Base-by-base conservation (phyloP, 257 asterid genomes). In the Scutellaria galericulata region DNA sequence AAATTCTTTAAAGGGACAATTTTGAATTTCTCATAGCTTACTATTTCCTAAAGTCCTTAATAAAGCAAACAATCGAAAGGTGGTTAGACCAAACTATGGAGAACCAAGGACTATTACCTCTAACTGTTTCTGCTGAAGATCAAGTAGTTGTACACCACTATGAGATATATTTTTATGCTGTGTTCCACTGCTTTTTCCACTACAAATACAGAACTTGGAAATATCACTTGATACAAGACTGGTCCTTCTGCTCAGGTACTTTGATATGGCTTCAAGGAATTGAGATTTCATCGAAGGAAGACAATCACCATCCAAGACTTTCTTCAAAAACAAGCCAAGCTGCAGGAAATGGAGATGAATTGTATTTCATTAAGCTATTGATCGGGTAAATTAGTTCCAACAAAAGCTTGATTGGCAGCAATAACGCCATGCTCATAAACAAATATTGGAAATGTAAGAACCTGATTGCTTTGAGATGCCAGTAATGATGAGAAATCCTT, bases 381-480 rank as follows among this genome's bases (percentile, higher is more conserved):
- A 39, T 44, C 9, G 42, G 54, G 78, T 58, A 72, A 64, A 54
- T 65, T 12, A 52, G 45, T 31, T 67, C 59, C 7, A 35, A 47
- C 44, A 65, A 53, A 9, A 54, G 68, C 67, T n/a, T 52, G 42
- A 51, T 52, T 46, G 61, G 63, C 54, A 70, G 73, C 72, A 62
- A 41, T 11, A 56, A 41, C 39, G 68, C 22, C 57, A 72, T 9
- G 40, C 42, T 67, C 60, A 15, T 56, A 56, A 69, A 9, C 53
- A 47, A 22, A 46, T 60, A 68, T 8, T 48, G 52, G 39, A 70
- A 55, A 31, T 47, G 66, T 3, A 2, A 66, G 61, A 81, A 90
- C 98, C 98, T 88, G 97, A 80, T 84, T 82, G 76, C 98, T 84
- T 77, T 87, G 91, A 70, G 97, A 84, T 45, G 76, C 81, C 83